Base-by-base conservation (phyloP, 768 basidiomycete genomes). In the Suillus brevipes region DNA sequence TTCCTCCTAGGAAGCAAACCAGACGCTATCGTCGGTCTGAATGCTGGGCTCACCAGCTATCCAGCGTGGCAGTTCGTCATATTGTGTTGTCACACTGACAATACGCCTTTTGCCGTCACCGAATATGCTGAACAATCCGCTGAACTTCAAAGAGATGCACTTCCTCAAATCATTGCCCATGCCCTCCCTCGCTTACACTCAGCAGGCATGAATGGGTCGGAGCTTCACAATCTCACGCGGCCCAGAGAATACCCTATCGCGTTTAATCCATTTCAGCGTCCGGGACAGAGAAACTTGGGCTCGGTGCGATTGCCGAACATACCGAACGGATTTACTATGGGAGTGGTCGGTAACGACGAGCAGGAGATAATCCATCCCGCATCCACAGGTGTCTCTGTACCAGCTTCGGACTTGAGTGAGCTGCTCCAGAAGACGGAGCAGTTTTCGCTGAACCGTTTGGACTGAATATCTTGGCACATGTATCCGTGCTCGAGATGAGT, bases 1-100 rank as follows among this genome's bases (percentile, higher is more conserved):
- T 67, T 73, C 28, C 50, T 72, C 20, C 40, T 42, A 28, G 59
- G 68, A 25, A 65, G 61, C 49, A 58, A 68, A 31, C 80, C 84
- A 1, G 80, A 84, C 66, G 83, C 79, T 20, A 72, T 84, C 61
- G 68, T 84, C 42, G 81, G 74, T 3, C 71, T 74, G 53, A 80
- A 82, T 65, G 80, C 81, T 2, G 81, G 79, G 34, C 67, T 82
- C 28, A 72, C 73, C 38, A 68, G 75, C 38, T 81, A 81, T 66
- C 64, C 62, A 4, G 68, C 74, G 16, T 84, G 83, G 83, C 61
- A 68, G 3, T 68, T 71, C 37, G 80, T 78, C 53, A 71, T 81
- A 62, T 47, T 74, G 43, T 78, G 73, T 43, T 76, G 72, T 63
- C 68, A 66, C 20, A 38, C 72, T 31, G 75, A 78, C 45, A 62